These are phyloP conservation scores for Fusarium protoensiforme DNA, from an alignment of 2,329 filamentous ascomycete genomes.

Conservation along the genomic window DNA sequence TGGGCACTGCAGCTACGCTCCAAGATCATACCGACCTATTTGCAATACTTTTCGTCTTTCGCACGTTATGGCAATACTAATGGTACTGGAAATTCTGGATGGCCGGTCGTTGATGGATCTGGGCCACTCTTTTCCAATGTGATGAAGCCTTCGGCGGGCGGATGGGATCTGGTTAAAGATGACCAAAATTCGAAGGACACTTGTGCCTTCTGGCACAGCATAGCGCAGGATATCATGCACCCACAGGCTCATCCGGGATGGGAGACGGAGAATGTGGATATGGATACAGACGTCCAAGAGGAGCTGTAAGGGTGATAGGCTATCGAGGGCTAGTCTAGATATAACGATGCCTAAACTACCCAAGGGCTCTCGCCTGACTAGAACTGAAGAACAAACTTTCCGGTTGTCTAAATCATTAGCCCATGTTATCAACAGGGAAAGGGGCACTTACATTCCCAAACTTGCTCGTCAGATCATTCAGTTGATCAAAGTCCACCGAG, in stretches of 20 bases:
- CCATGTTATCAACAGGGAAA: background rate
- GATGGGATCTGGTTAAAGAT: background rate
- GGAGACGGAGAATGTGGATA: background rate
- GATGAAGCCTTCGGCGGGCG: background rate
- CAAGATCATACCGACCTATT: background rate
- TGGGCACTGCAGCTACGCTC: background rate
- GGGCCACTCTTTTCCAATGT: background rate
- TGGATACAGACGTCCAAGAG: background rate
- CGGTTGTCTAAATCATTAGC: constrained; percentile 1
- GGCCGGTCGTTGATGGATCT: background rate
- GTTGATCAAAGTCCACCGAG: background rate
- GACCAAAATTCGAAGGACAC: background rate
- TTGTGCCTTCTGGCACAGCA: background rate
- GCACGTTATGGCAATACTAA: background rate
- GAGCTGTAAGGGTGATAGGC: background rate
- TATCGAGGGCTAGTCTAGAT: background rate
- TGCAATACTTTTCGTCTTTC: background rate
- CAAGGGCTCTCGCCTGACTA: background rate
- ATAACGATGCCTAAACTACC: too few species aligned
- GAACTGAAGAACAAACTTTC: constrained; percentile 13
- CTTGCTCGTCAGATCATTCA: background rate
- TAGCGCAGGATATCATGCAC: background rate
- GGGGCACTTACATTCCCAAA: background rate
- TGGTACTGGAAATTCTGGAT: background rate
- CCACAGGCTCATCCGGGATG: background rate